Conservation (phyloP, 768 basidiomycete genomes). For the Rhodotorula kratochvilovae region DNA sequence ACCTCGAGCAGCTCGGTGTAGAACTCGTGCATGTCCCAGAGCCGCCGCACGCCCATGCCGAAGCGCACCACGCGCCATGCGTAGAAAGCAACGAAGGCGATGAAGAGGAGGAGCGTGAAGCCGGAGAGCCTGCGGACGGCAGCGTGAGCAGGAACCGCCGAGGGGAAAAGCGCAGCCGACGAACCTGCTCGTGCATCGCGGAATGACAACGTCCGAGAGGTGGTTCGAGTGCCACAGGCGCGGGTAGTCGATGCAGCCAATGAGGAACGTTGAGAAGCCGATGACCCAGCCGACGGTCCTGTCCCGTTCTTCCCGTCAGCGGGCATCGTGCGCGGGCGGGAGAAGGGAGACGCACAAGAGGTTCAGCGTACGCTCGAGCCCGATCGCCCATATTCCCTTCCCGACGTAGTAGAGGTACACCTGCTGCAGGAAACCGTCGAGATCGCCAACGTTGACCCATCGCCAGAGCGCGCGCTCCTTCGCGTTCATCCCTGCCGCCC, state of each 20-base stretch:
- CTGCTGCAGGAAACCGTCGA: conserved; percentile 83
- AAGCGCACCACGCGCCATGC: conserved; percentile 81
- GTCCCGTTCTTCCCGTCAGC: conserved; percentile 3
- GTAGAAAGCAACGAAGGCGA: conserved; percentile 82
- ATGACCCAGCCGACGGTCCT: conserved; percentile 98
- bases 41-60: conserved; percentile 64
- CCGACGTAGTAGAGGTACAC: conserved; percentile 90
- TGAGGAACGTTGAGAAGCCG: conserved; percentile 91
- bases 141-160: too few relatives aligned
- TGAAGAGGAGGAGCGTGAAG: conserved; percentile 67
- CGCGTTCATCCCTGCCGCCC: conserved; percentile 20
- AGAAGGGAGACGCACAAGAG: conserved; percentile 65
- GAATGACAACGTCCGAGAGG: conserved; percentile 75
- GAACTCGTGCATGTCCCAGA: conserved; percentile 92
- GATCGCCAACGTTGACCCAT: conserved; percentile 98
- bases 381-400: conserved; percentile 93
- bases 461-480: conserved; percentile 88
- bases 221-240: conserved; percentile 64
- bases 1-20: conserved; percentile 89
- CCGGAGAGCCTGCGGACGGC: conserved; percentile 19
- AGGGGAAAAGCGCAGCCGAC: conserved; percentile 59
- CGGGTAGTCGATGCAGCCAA: conserved; percentile 91
- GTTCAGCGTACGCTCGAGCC: conserved; percentile 82
- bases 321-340: neutral
- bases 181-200: conserved; percentile 76